A percentile compares a stretch with the other conserved stretches of the same genome.
Conservation (phyloP, 305 asterid genomes). For the Fraxinus paxiana region DNA sequence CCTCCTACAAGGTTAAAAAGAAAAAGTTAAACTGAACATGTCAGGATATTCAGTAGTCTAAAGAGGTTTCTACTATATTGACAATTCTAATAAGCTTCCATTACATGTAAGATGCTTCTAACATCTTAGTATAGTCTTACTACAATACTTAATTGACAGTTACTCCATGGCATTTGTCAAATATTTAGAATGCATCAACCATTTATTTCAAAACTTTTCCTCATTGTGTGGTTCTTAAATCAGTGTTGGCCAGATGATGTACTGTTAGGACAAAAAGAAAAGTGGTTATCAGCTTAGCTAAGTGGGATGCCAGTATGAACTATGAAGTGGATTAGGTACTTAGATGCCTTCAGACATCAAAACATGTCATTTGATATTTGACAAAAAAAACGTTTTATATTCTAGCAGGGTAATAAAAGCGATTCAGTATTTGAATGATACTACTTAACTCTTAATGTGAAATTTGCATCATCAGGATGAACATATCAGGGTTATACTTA, state of each 20-base stretch:
- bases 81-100: not conserved
- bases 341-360: not conserved
- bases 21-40: not conserved
- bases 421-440: not conserved
- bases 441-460: constrained; percentile 1
- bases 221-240: not conserved
- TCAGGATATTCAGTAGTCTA: not conserved
- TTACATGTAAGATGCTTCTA: not conserved
- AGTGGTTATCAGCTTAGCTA: not conserved
- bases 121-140: not conserved
- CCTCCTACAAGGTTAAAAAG: constrained; percentile 52
- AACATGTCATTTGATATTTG: not conserved
- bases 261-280: not conserved
- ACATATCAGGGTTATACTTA: not conserved
- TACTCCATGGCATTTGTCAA: not conserved
- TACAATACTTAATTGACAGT: not conserved
- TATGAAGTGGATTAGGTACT: not conserved
- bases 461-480: not conserved
- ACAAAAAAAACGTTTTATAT: not conserved
- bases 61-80: not conserved
- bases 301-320: not conserved
- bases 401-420: not conserved
- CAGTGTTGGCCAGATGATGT: not conserved
- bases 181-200: not conserved
- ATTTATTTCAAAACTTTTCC: not conserved